Conservation (phyloP, 371 early-diverging fungal genomes). For the Entomophthora muscae region DNA sequence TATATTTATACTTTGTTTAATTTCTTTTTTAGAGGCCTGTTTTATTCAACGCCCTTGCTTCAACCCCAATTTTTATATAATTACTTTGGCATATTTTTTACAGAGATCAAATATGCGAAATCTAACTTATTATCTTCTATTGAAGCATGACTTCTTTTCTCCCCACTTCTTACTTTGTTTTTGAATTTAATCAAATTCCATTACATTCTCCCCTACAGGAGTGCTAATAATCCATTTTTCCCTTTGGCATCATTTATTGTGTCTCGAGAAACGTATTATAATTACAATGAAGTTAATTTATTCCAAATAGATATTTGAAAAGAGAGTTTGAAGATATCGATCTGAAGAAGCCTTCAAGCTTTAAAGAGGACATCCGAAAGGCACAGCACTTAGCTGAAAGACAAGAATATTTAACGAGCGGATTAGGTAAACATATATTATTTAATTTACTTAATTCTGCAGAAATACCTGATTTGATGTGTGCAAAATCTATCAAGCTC, state of each 20-base stretch:
- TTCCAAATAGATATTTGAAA: slow-evolving; percentile 2
- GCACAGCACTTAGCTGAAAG: not conserved
- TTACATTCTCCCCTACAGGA: not conserved
- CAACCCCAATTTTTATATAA: not conserved
- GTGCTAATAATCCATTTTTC: not conserved
- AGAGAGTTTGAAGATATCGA: not conserved
- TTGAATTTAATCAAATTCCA: not conserved
- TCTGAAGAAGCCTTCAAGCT: not conserved
- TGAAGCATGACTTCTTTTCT: not conserved
- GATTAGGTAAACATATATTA: not conserved
- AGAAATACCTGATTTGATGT: slow-evolving; percentile 6
- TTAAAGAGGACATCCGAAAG: slow-evolving; percentile 3
- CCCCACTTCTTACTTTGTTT: not conserved
- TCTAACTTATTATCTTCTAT: not conserved
- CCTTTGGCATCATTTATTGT: not conserved
- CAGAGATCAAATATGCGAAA: not conserved
- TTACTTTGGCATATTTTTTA: not conserved
- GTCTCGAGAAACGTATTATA: not conserved
- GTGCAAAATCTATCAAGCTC: not conserved
- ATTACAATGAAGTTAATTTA: not conserved
- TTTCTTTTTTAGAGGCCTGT: not conserved
- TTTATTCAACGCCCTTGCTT: not conserved
- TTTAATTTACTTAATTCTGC: not conserved
- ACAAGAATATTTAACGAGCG: not conserved
- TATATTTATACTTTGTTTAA: not conserved